phyloP scores from a whole-genome alignment of 176 grass and related monocot species.

The Secale cereale region DNA sequence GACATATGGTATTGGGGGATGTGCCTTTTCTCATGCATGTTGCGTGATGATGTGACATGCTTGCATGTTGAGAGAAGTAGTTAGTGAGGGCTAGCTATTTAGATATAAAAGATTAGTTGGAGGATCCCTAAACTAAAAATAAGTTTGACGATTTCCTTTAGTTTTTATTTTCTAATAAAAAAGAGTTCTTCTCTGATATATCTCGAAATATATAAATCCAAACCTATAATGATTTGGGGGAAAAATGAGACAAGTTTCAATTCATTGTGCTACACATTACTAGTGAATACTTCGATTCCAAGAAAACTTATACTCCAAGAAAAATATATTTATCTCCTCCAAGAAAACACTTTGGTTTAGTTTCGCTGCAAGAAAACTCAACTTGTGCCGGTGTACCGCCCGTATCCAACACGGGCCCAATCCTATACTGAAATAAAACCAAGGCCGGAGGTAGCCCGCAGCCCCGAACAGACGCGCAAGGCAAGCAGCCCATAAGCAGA shows the following conservation, averaged over 20 bases:
- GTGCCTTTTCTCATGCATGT: too few species aligned
- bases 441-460: background rate
- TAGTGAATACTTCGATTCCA: background rate
- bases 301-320: too few species aligned
- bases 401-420: background rate
- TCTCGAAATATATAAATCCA: background rate
- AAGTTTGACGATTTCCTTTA: too few species aligned
- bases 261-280: background rate
- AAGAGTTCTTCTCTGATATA: background rate
- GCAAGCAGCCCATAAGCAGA: constrained; percentile 28
- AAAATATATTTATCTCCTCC: background rate
- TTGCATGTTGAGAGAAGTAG: too few species aligned
- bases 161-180: too few species aligned
- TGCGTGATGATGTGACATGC: too few species aligned
- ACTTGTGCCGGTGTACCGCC: background rate
- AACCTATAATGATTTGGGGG: background rate
- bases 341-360: background rate
- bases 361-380: background rate
- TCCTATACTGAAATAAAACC: background rate
- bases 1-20: too few species aligned
- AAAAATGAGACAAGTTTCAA: background rate
- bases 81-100: too few species aligned
- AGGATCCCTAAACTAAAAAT: too few species aligned
- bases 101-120: too few species aligned
- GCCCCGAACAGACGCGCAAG: background rate